These are phyloP conservation scores for Cenchrus purpureus DNA, from an alignment of 176 grass and related monocot genomes.

Conservation along the genomic window DNA sequence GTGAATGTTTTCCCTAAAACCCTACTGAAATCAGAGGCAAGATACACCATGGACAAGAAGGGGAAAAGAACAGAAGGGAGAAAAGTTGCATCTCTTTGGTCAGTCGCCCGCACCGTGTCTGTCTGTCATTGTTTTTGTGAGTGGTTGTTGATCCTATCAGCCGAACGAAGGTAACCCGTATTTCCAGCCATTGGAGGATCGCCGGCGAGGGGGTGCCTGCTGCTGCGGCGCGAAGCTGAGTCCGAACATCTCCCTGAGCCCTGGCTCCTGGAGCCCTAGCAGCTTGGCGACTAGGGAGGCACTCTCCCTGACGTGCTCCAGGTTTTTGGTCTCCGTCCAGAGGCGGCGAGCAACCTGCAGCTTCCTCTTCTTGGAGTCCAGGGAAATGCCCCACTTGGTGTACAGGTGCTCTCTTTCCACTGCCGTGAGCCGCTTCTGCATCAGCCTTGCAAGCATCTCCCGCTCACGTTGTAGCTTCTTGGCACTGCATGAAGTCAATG, in stretches of 20 bases:
- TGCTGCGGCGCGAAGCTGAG: constrained; percentile 85
- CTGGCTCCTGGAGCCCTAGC: constrained; percentile 78
- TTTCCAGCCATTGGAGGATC: constrained; percentile 74
- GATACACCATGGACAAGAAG: neutral
- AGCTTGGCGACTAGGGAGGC: constrained; percentile 74
- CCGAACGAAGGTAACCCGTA: constrained; percentile 63
- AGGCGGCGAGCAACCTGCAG: constrained; percentile 68
- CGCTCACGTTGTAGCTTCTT: constrained; percentile 79
- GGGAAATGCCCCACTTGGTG: constrained; percentile 76
- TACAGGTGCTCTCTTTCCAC: constrained; percentile 78
- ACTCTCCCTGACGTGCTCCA: constrained; percentile 87
- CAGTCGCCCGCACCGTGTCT: constrained; percentile 30
- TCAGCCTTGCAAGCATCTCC: constrained; percentile 80
- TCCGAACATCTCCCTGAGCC: constrained; percentile 93
- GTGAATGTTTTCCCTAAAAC: constrained; percentile 7
- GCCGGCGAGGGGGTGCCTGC: constrained; percentile 38
- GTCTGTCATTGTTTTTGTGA: neutral
- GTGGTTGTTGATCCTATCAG: constrained; percentile 33
- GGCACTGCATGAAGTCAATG: constrained; percentile 32
- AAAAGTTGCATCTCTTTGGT: constrained; percentile 28
- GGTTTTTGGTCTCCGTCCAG: constrained; percentile 68
- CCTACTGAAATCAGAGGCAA: constrained; percentile 29
- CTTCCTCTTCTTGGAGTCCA: constrained; percentile 87
- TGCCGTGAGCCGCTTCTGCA: constrained; percentile 63
- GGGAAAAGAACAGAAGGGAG: neutral